Conservation (phyloP, 768 basidiomycete species). For the Boletus rex-veris region DNA sequence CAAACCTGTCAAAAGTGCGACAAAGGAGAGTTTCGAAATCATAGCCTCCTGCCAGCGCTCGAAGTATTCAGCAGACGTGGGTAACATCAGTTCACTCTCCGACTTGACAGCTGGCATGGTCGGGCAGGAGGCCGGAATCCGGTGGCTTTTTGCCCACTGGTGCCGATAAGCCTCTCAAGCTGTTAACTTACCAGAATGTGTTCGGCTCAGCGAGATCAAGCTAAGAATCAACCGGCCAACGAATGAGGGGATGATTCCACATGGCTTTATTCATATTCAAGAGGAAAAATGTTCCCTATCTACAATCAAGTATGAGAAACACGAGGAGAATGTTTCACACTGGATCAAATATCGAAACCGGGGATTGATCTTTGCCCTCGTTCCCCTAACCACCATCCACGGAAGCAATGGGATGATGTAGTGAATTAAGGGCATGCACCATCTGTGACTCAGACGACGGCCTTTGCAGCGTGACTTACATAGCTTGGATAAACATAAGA, state of each 20-base stretch:
- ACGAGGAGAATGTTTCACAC: slow-evolving; percentile 15
- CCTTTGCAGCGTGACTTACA: slow-evolving; percentile 3
- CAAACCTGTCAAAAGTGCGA: slow-evolving; percentile 9
- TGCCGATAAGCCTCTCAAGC: too few species aligned
- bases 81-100: slow-evolving; percentile 3
- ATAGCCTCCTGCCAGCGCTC: too few species aligned
- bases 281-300: slow-evolving; percentile 19
- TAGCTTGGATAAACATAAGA: background rate
- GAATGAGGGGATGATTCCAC: too few species aligned
- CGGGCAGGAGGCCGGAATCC: too few species aligned
- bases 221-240: background rate
- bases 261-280: slow-evolving; percentile 1
- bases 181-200: too few species aligned
- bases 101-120: too few species aligned
- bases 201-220: background rate
- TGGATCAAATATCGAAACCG: slow-evolving; percentile 5
- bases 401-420: slow-evolving; percentile 51
- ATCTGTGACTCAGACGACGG: background rate
- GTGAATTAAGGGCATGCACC: slow-evolving; percentile 63
- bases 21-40: background rate
- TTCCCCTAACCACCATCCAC: slow-evolving; percentile 77
- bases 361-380: slow-evolving; percentile 64
- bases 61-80: too few species aligned
- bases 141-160: too few species aligned
- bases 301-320: slow-evolving; percentile 17